A percentile compares a stretch with the other conserved stretches of the same genome.
Conservation (phyloP, 176 grass and related monocot species). For the Oropetium thomaeum region DNA sequence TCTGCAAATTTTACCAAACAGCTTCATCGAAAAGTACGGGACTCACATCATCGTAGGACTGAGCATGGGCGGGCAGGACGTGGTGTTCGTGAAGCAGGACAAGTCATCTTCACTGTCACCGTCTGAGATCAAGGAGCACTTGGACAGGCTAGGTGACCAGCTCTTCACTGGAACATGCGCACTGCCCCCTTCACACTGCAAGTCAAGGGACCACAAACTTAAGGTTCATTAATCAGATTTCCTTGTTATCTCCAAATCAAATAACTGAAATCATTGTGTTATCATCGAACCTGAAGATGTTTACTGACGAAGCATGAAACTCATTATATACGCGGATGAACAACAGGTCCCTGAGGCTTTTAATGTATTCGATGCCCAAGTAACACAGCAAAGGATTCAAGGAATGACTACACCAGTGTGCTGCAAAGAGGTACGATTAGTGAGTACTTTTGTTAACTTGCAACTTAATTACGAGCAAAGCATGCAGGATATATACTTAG, state of each 20-base stretch:
- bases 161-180: conserved; percentile 81
- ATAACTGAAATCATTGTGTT: neutral
- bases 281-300: neutral
- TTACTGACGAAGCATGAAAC: neutral
- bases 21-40: conserved; percentile 86
- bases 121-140: conserved; percentile 69
- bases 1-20: conserved; percentile 17
- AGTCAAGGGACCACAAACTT: conserved; percentile 57
- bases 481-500: neutral
- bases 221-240: conserved; percentile 51
- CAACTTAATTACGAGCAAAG: neutral
- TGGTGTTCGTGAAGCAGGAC: conserved; percentile 86
- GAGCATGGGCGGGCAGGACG: conserved; percentile 86
- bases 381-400: conserved; percentile 40
- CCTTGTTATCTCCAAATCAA: neutral
- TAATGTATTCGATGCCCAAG: conserved; percentile 66
- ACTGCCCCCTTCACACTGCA: conserved; percentile 53
- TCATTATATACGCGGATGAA: conserved; percentile 11
- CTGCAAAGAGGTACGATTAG: conserved; percentile 62
- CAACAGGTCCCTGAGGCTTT: conserved; percentile 69
- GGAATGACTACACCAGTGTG: conserved; percentile 46
- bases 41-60: conserved; percentile 77
- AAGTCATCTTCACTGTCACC: conserved; percentile 56
- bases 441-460: conserved; percentile 1
- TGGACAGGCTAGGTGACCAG: conserved; percentile 81